Conservation (phyloP, 148 eudicot genomes). For the Fagopyrum tataricum region DNA sequence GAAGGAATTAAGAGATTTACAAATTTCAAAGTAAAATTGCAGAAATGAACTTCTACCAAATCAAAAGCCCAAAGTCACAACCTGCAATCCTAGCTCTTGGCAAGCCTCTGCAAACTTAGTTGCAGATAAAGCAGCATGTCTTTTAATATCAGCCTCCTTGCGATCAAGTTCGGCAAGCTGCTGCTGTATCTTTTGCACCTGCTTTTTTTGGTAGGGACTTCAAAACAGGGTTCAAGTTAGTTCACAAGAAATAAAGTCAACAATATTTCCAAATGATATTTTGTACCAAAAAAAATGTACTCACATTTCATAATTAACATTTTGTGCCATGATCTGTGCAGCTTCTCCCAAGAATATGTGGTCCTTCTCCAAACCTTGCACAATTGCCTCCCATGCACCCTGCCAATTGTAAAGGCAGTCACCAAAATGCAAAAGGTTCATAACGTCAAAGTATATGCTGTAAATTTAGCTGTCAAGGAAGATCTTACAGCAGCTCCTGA, state of each 20-base stretch:
- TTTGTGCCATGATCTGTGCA: slow-evolving; percentile 88
- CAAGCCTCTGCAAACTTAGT: slow-evolving; percentile 90
- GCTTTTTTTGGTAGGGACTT: slow-evolving; percentile 93
- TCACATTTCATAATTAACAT: slow-evolving; percentile 95
- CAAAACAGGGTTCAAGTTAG: slow-evolving; percentile 22
- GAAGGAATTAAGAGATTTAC: neutral
- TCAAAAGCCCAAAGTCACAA: slow-evolving; percentile 18
- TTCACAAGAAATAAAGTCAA: slow-evolving; percentile 1
- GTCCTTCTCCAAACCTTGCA: slow-evolving; percentile 87
- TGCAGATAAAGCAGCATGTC: slow-evolving; percentile 89
- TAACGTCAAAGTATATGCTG: slow-evolving; percentile 1
- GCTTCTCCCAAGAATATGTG: slow-evolving; percentile 88
- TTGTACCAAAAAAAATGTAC: slow-evolving; percentile 15
- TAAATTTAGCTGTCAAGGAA: slow-evolving; percentile 13
- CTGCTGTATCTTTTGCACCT: slow-evolving; percentile 86
- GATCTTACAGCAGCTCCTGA: slow-evolving; percentile 87
- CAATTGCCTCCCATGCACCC: slow-evolving; percentile 94
- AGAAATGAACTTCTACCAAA: neutral
- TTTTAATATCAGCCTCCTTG: slow-evolving; percentile 86
- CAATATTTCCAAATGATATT: neutral
- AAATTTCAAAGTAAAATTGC: neutral
- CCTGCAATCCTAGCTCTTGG: slow-evolving; percentile 91
- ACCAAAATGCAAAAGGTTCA: neutral
- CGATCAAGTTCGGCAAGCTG: slow-evolving; percentile 88
- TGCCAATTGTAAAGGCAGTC: slow-evolving; percentile 19